Evolutionary conservation across 768 basidiomycete genomes (phyloP).

Genomic region (Mrakia frigida): DNA sequence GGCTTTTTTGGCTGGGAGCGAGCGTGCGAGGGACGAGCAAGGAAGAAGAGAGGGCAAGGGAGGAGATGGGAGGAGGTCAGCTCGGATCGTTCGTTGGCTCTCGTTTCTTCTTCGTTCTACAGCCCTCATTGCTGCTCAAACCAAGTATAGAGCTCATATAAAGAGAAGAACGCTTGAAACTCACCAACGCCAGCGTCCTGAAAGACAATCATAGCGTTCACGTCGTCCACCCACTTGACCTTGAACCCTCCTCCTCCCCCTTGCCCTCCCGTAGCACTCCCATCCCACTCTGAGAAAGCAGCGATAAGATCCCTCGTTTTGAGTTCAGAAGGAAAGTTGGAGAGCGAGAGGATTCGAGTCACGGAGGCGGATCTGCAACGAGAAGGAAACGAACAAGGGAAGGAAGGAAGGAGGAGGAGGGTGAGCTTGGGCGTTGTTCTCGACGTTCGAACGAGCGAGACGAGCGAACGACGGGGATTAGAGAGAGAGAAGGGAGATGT

Average conservation of each 20-base stretch:
- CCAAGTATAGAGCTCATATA: constrained; percentile 1
- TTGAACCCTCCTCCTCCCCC: constrained; percentile 83
- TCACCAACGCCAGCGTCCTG: constrained; percentile 80
- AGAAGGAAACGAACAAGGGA: not conserved
- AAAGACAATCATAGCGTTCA: constrained; percentile 90
- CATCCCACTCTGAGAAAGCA: constrained; percentile 84
- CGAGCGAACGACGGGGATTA: not conserved
- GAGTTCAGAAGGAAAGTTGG: constrained; percentile 89
- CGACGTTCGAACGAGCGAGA: too few relatives aligned
- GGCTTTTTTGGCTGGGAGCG: constrained; percentile 74
- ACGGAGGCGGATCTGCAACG: constrained; percentile 69
- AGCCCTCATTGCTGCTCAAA: not conserved
- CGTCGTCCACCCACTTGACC: constrained; percentile 99
- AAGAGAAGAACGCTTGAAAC: constrained; percentile 40
- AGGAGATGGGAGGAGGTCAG: not conserved
- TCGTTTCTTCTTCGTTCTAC: not conserved
- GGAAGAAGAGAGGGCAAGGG: constrained; percentile 10
- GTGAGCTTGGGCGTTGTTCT: not conserved
- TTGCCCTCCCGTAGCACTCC: not conserved
- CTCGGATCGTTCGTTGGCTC: not conserved
- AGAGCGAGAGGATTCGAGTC: constrained; percentile 85
- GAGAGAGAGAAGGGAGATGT: not conserved
- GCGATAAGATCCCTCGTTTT: constrained; percentile 95
- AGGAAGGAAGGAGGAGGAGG: not conserved
- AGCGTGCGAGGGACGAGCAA: too few relatives aligned